Percentiles rank a stretch among this genome's conserved stretches.
phyloP scores from a whole-genome alignment of 2,329 filamentous ascomycete species.

The Ascochyta viciae-villosae region DNA sequence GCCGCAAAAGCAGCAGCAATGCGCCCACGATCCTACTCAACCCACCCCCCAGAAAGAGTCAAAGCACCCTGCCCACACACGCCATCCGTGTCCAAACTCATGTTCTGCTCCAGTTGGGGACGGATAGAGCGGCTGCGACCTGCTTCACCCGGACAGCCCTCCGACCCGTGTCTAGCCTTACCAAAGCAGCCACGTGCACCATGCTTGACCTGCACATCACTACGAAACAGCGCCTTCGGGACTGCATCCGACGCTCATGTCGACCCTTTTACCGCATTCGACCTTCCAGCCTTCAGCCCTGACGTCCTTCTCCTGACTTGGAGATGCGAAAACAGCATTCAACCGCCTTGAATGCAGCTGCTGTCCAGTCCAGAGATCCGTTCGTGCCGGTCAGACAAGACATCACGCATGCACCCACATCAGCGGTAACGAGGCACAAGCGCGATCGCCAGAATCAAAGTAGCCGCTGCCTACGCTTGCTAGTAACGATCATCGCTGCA shows the following conservation, averaged over 20 bases:
- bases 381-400: not conserved
- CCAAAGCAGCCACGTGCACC: slow-evolving; percentile 8
- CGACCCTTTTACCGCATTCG: not conserved
- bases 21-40: not conserved
- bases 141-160: not conserved
- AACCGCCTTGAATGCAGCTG: not conserved
- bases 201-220: not conserved
- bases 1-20: not conserved
- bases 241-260: not conserved
- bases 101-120: slow-evolving; percentile 9
- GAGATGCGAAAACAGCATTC: not conserved
- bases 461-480: slow-evolving; percentile 1
- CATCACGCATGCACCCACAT: not conserved
- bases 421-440: slow-evolving; percentile 11
- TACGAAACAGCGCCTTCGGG: not conserved
- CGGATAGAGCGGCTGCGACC: slow-evolving; percentile 11
- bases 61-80: not conserved
- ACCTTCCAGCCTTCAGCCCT: not conserved
- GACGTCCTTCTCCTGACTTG: not conserved
- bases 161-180: not conserved
- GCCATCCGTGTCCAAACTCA: not conserved
- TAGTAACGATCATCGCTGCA: slow-evolving; percentile 4
- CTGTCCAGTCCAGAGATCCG: not conserved
- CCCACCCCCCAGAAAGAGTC: not conserved
- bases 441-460: not conserved